Conservation (phyloP, 371 early-diverging fungal genomes). For the Lichtheimia hyalospora region DNA sequence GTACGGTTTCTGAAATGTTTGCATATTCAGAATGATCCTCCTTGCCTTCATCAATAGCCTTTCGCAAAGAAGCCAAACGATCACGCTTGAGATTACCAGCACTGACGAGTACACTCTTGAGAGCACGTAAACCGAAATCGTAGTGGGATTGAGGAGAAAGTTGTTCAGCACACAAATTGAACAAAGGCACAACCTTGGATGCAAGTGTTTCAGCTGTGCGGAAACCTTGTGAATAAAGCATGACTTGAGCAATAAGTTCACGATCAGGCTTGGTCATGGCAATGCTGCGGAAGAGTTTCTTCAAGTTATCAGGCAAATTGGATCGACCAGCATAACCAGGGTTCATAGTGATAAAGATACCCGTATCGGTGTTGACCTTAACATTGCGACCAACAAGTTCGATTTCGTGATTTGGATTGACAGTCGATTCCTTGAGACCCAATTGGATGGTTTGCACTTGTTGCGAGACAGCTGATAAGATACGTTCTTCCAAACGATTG, state of each 20-base stretch:
- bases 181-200: constrained; percentile 94
- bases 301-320: constrained; percentile 97
- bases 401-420: constrained; percentile 73
- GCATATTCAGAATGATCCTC: constrained; percentile 46
- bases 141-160: constrained; percentile 96
- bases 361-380: constrained; percentile 84
- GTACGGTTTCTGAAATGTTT: constrained; percentile 62
- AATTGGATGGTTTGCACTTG: constrained; percentile 98
- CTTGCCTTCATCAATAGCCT: constrained; percentile 37
- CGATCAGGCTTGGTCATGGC: constrained; percentile 99
- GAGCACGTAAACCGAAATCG: constrained; percentile 98
- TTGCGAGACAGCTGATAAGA: constrained; percentile 97
- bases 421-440: constrained; percentile 77
- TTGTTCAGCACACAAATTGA: constrained; percentile 93
- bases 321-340: constrained; percentile 99
- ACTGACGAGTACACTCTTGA: constrained; percentile 97
- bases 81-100: constrained; percentile 98
- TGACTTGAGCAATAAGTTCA: constrained; percentile 97
- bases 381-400: constrained; percentile 92
- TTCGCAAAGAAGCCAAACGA: constrained; percentile 60
- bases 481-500: constrained; percentile 97
- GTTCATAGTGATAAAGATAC: constrained; percentile 99
- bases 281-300: constrained; percentile 96
- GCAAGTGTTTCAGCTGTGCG: constrained; percentile 93
- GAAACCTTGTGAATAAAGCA: constrained; percentile 99